These are phyloP conservation scores for Colletotrichum orbiculare DNA, from an alignment of 2,329 filamentous ascomycete genomes.

Conservation along the genomic window DNA sequence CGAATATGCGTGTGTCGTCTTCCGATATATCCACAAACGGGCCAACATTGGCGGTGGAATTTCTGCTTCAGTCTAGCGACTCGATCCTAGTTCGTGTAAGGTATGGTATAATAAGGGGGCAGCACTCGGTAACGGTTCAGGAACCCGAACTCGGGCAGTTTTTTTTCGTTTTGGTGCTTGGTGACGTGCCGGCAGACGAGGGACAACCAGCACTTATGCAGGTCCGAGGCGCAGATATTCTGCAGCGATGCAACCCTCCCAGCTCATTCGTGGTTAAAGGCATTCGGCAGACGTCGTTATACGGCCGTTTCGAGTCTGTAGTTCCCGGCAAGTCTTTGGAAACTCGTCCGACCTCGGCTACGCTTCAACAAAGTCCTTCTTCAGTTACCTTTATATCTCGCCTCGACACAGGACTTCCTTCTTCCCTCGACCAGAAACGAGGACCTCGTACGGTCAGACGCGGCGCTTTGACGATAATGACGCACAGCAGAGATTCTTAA, in stretches of 20 bases:
- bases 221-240: background rate
- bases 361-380: too few relatives aligned
- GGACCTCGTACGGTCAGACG: background rate
- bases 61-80: background rate
- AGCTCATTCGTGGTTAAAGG: too few relatives aligned
- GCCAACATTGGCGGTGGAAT: conserved; percentile 26
- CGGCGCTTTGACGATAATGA: conserved; percentile 14
- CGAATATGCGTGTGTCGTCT: background rate
- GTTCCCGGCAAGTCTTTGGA: conserved; percentile 12
- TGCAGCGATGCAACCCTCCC: background rate
- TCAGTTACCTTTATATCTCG: too few relatives aligned
- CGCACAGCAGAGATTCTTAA: conserved; percentile 1
- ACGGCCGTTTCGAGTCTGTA: too few relatives aligned
- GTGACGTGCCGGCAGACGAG: too few relatives aligned
- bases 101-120: too few relatives aligned
- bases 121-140: background rate
- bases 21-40: conserved; percentile 29
- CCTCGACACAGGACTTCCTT: background rate
- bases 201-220: background rate
- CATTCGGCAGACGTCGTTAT: too few relatives aligned
- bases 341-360: conserved; percentile 4
- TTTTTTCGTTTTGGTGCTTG: too few relatives aligned
- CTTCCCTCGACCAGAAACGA: background rate
- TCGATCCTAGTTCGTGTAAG: too few relatives aligned
- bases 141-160: background rate